Evolutionary conservation across 148 eudicot genomes (phyloP).

Genomic region (Rhododendron ferrugineum): DNA sequence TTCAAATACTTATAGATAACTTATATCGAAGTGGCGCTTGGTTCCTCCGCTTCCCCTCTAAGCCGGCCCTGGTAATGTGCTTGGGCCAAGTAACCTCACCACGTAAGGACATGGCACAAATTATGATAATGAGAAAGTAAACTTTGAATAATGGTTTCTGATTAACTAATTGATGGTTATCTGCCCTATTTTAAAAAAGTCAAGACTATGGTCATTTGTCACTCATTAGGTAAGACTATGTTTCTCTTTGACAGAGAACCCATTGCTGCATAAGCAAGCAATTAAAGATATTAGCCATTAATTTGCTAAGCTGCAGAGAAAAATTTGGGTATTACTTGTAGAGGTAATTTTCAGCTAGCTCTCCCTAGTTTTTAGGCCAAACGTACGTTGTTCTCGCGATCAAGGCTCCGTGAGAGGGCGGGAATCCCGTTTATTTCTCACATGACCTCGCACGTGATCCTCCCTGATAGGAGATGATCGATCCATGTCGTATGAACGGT

Average conservation of each 20-base stretch:
- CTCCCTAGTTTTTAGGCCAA: neutral
- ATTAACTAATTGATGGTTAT: constrained; percentile 8
- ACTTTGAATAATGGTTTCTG: constrained; percentile 5
- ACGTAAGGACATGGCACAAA: neutral
- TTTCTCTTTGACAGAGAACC: neutral
- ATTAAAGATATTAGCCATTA: neutral
- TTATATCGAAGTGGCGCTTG: too few relatives aligned
- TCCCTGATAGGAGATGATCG: neutral
- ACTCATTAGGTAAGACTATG: constrained; percentile 14
- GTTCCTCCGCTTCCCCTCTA: too few relatives aligned
- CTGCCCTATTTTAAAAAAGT: constrained; percentile 4
- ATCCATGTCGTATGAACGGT: neutral
- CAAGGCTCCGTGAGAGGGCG: neutral
- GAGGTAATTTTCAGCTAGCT: neutral
- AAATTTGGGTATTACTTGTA: neutral
- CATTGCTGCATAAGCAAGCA: neutral
- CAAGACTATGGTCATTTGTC: constrained; percentile 9
- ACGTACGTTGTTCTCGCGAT: neutral
- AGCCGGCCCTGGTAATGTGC: neutral
- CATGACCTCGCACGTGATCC: neutral
- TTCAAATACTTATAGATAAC: too few relatives aligned
- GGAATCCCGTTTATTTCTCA: neutral
- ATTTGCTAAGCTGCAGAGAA: neutral
- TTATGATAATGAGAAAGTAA: neutral
- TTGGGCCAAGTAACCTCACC: neutral